These are phyloP conservation scores for Starmerella sp. DNA, from an alignment of 805 yeast genomes.

Conservation along the genomic window DNA sequence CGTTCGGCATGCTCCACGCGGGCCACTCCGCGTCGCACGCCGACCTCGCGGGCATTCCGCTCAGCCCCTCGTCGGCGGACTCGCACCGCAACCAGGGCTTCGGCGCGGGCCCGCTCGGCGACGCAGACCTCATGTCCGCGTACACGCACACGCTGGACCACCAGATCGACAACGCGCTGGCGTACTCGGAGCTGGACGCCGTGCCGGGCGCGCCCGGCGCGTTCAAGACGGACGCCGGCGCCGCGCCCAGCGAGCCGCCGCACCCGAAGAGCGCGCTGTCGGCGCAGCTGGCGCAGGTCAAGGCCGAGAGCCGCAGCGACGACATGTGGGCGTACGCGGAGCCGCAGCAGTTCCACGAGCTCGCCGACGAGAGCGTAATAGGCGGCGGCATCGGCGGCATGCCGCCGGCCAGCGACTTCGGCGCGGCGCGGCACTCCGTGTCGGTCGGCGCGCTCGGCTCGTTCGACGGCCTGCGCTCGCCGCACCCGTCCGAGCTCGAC, in stretches of 20 bases:
- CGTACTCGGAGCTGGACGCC: background rate
- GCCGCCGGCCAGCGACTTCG: background rate
- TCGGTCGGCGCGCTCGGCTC: background rate
- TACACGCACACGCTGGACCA: slow-evolving; percentile 2
- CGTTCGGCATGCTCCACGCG: slow-evolving; percentile 1
- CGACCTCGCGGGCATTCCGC: slow-evolving; percentile 9
- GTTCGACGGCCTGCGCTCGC: slow-evolving; percentile 1
- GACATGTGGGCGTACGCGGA: background rate
- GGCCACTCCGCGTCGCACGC: slow-evolving; percentile 2
- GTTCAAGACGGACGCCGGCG: background rate
- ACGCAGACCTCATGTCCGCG: slow-evolving; percentile 7
- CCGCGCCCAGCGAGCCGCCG: background rate
- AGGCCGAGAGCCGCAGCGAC: background rate
- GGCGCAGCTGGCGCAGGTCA: slow-evolving; percentile 18
- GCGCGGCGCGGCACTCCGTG: background rate
- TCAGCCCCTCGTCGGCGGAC: slow-evolving; percentile 13
- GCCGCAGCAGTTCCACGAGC: background rate
- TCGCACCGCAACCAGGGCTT: slow-evolving; percentile 1
- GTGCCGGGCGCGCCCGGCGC: background rate
- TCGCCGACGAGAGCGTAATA: background rate
- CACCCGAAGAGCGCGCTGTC: slow-evolving; percentile 17
- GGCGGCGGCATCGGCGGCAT: background rate
- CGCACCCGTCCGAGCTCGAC: background rate
- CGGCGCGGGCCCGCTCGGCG: background rate
- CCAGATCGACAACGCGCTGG: background rate